phyloP scores from a whole-genome alignment of 768 basidiomycete genomes.

The Tylopilus sp. region DNA sequence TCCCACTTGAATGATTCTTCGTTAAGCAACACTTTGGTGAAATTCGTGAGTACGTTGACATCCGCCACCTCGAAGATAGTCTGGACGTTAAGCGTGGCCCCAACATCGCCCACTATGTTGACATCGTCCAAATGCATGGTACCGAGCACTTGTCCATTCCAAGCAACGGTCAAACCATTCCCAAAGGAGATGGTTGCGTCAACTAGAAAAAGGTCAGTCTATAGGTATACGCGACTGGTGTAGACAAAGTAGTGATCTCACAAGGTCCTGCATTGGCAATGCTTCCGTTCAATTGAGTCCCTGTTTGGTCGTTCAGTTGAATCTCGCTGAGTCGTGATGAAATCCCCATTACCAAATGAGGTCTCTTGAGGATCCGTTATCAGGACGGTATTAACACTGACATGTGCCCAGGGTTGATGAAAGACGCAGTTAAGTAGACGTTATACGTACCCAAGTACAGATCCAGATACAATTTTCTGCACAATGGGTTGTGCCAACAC shows the following conservation, averaged over 20 bases:
- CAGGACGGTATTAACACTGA: constrained; percentile 55
- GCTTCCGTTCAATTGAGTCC: constrained; percentile 51
- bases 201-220: constrained; percentile 35
- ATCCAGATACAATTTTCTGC: constrained; percentile 61
- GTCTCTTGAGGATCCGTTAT: constrained; percentile 56
- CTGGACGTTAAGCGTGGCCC: constrained; percentile 53
- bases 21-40: constrained; percentile 64
- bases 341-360: constrained; percentile 46
- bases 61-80: constrained; percentile 58
- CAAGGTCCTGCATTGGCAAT: constrained; percentile 73
- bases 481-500: constrained; percentile 72
- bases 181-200: constrained; percentile 68
- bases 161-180: constrained; percentile 56
- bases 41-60: constrained; percentile 54
- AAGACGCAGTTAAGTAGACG: neutral
- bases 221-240: neutral
- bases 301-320: constrained; percentile 29
- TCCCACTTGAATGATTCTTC: constrained; percentile 67
- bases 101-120: constrained; percentile 56
- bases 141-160: constrained; percentile 57
- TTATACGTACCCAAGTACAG: constrained; percentile 47
- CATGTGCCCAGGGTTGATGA: neutral
- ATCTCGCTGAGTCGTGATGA: neutral
- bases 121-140: constrained; percentile 59
- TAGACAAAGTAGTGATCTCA: constrained; percentile 31